Evolutionary conservation across 2,329 filamentous ascomycete genomes (phyloP).

Genomic region (Plectosphaerella cucumerina): DNA sequence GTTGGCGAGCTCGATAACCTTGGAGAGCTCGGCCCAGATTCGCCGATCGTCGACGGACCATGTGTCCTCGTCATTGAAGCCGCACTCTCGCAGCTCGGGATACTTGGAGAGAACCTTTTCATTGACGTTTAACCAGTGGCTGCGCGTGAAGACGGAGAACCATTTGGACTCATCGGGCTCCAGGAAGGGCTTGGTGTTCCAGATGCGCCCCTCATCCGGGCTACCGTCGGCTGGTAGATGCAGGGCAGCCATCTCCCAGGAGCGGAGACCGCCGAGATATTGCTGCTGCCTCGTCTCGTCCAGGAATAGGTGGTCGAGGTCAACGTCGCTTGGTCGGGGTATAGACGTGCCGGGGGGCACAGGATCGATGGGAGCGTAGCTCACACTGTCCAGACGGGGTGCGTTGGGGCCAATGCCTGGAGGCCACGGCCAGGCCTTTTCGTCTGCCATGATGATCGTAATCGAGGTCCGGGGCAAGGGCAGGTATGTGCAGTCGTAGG

Average conservation of each 20-base stretch:
- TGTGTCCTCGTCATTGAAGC: neutral
- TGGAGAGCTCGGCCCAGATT: conserved; percentile 8
- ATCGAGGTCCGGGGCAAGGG: too few relatives aligned
- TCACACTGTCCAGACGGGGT: conserved; percentile 2
- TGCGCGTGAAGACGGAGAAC: conserved; percentile 6
- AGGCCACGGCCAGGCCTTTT: too few relatives aligned
- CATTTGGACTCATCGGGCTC: conserved; percentile 6
- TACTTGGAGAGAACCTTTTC: conserved; percentile 2
- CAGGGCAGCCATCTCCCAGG: conserved; percentile 9
- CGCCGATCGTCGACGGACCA: conserved; percentile 7
- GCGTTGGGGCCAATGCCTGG: neutral
- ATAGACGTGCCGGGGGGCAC: neutral
- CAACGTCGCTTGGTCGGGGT: neutral
- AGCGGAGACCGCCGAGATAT: conserved; percentile 3
- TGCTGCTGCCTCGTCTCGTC: conserved; percentile 4
- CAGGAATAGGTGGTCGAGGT: conserved; percentile 7
- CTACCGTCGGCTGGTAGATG: neutral
- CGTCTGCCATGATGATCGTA: too few relatives aligned
- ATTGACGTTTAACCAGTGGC: conserved; percentile 4
- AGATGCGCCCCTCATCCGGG: neutral
- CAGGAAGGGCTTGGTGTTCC: neutral
- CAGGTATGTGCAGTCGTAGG: too few relatives aligned
- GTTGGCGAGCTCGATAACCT: conserved; percentile 10
- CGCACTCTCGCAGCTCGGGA: neutral
- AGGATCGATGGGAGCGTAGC: neutral